phyloP scores from a whole-genome alignment of 2,329 filamentous ascomycete genomes.

The Mollisia scopiformis region DNA sequence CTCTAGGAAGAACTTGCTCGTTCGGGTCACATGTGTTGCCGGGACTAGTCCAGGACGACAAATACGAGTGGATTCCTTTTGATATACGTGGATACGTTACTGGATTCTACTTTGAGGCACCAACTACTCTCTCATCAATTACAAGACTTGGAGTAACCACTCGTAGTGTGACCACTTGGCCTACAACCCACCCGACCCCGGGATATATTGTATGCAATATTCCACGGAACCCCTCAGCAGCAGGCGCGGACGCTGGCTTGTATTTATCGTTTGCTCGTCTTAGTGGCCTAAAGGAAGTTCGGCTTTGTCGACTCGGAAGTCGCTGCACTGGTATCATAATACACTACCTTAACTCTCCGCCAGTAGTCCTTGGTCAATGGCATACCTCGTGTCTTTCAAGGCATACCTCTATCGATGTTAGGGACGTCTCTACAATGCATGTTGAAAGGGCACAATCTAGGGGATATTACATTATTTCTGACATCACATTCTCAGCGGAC shows the following conservation, averaged over 20 bases:
- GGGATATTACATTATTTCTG: conserved; percentile 8
- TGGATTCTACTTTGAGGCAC: conserved; percentile 17
- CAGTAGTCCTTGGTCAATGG: conserved; percentile 19
- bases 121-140: conserved; percentile 4
- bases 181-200: neutral
- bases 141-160: conserved; percentile 10
- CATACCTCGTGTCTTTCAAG: too few relatives aligned
- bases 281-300: conserved; percentile 13
- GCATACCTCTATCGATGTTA: conserved; percentile 12
- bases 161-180: conserved; percentile 2
- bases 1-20: conserved; percentile 9
- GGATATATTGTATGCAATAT: conserved; percentile 3
- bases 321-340: conserved; percentile 20
- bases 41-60: neutral
- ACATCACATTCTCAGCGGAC: conserved; percentile 10
- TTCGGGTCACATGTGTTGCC: conserved; percentile 18
- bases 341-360: conserved; percentile 8
- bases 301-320: conserved; percentile 12
- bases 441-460: conserved; percentile 10
- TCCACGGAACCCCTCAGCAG: neutral
- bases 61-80: conserved; percentile 19
- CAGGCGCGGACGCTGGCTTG: conserved; percentile 6
- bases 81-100: conserved; percentile 12
- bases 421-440: conserved; percentile 2
- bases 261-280: conserved; percentile 21